These are phyloP conservation scores for Breynia disticha DNA, from an alignment of 441 rosid genomes.

Conservation along the genomic window DNA sequence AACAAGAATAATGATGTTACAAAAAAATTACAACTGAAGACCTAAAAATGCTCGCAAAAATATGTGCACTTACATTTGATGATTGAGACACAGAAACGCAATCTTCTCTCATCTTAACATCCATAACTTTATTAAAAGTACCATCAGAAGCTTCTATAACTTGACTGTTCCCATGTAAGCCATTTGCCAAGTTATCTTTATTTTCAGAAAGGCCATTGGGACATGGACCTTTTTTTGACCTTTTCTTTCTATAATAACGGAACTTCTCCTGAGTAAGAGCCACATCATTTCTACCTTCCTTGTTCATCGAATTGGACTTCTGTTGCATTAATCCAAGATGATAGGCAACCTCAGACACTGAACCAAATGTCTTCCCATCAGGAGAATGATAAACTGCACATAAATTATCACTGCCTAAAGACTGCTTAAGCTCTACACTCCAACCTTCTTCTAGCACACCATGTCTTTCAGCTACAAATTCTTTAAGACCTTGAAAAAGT, in stretches of 20 bases:
- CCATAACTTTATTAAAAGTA: slow-evolving; percentile 33
- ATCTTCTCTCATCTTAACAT: slow-evolving; percentile 32
- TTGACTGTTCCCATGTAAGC: slow-evolving; percentile 31
- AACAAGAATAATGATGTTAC: not conserved
- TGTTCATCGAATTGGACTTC: slow-evolving; percentile 32
- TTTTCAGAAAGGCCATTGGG: slow-evolving; percentile 48
- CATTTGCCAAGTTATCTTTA: slow-evolving; percentile 35
- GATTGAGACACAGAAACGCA: slow-evolving; percentile 26
- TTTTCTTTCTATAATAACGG: slow-evolving; percentile 49
- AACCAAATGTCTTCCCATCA: slow-evolving; percentile 70
- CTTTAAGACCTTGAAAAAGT: slow-evolving; percentile 64
- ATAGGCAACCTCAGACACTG: slow-evolving; percentile 72
- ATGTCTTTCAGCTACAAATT: slow-evolving; percentile 66
- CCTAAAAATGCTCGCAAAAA: not conserved
- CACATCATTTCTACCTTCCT: slow-evolving; percentile 38
- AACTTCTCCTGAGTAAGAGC: slow-evolving; percentile 39
- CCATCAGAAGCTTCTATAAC: slow-evolving; percentile 29
- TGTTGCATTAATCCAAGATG: slow-evolving; percentile 69
- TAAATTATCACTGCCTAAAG: slow-evolving; percentile 35
- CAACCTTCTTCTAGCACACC: slow-evolving; percentile 82
- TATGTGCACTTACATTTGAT: slow-evolving; percentile 42
- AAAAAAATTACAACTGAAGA: slow-evolving; percentile 7
- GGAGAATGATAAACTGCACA: slow-evolving; percentile 70
- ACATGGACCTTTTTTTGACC: slow-evolving; percentile 34
- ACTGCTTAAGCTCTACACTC: slow-evolving; percentile 62